These are phyloP conservation scores for Neocucurbitaria cava DNA, from an alignment of 2,329 filamentous ascomycete species.

Conservation along the genomic window DNA sequence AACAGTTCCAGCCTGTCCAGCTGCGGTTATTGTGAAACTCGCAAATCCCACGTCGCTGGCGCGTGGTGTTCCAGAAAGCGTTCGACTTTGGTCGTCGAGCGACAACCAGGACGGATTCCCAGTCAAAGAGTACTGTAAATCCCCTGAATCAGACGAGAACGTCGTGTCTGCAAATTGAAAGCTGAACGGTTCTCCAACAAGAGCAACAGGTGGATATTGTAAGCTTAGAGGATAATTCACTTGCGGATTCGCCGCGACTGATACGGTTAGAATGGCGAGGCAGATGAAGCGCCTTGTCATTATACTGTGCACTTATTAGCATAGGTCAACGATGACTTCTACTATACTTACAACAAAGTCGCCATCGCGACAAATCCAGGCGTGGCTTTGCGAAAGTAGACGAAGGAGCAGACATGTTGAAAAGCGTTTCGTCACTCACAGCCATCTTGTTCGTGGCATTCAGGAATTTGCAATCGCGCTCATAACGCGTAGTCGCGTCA, in stretches of 20 bases:
- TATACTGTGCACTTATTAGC: conserved; percentile 18
- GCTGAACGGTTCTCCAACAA: conserved; percentile 69
- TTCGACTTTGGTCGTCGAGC: conserved; percentile 69
- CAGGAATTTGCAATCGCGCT: conserved; percentile 38
- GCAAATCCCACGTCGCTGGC: conserved; percentile 64
- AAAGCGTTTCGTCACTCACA: conserved; percentile 31
- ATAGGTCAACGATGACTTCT: background rate
- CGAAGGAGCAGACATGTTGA: conserved; percentile 23
- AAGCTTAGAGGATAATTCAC: conserved; percentile 78
- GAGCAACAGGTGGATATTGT: conserved; percentile 81
- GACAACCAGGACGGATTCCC: conserved; percentile 76
- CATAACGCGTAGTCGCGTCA: conserved; percentile 33
- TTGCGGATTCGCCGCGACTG: conserved; percentile 40
- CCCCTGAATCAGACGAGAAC: conserved; percentile 65
- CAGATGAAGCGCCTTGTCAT: conserved; percentile 25
- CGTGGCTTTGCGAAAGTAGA: conserved; percentile 12
- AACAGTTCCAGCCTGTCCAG: conserved; percentile 67
- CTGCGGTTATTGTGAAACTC: conserved; percentile 72
- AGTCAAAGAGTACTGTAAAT: conserved; percentile 71
- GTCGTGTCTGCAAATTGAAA: conserved; percentile 77
- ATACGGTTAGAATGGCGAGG: conserved; percentile 21
- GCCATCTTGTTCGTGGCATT: conserved; percentile 38
- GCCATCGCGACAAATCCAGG: conserved; percentile 22
- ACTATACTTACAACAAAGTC: conserved; percentile 22
- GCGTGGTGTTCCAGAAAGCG: conserved; percentile 74